Evolutionary conservation across 768 basidiomycete species (phyloP).

Genomic region (Psilocybe subaeruginosa): DNA sequence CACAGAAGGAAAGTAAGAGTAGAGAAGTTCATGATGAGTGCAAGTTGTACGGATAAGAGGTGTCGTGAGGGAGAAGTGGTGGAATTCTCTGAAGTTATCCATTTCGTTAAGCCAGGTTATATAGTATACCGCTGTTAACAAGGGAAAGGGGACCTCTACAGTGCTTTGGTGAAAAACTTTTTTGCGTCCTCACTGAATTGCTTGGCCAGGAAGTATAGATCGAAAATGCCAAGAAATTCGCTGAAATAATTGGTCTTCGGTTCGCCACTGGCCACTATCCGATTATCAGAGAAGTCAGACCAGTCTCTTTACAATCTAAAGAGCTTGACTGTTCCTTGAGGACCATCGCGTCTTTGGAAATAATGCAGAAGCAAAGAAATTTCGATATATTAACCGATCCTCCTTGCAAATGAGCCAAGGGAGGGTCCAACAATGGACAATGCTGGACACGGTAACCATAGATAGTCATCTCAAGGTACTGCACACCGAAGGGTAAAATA

Average conservation of each 20-base stretch:
- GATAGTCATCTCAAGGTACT: neutral
- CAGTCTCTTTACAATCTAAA: neutral
- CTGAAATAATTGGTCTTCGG: neutral
- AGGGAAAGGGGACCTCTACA: neutral
- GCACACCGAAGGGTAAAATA: neutral
- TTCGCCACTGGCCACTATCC: neutral
- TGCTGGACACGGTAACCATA: neutral
- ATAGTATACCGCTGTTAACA: neutral
- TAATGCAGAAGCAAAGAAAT: neutral
- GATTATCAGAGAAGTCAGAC: neutral
- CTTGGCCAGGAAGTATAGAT: neutral
- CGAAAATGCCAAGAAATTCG: conserved; percentile 1
- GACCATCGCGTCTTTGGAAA: neutral
- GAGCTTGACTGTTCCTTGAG: neutral
- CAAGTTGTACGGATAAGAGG: neutral
- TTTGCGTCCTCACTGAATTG: neutral
- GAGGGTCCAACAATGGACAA: neutral
- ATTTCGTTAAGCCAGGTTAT: neutral
- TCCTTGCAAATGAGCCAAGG: neutral
- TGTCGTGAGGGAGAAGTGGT: neutral
- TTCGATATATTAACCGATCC: neutral
- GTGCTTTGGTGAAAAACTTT: conserved; percentile 6
- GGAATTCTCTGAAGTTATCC: conserved; percentile 9
- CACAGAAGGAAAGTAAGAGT: conserved; percentile 22
- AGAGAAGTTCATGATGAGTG: conserved; percentile 35